Conservation (phyloP, 257 asterid species). For the Nicotiana tabacum region DNA sequence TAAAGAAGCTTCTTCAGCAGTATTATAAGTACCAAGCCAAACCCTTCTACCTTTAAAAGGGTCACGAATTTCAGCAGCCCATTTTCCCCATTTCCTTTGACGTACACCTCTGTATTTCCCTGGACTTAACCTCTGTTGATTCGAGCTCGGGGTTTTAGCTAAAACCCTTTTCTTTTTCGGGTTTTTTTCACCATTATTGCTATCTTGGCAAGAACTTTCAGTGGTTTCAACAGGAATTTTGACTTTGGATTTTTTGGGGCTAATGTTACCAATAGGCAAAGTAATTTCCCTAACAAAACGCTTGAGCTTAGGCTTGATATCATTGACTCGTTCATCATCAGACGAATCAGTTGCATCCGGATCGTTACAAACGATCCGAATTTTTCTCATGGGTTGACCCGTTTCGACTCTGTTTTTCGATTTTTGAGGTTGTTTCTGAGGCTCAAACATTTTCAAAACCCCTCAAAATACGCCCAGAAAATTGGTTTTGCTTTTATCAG, state of each 20-base stretch:
- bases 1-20: conserved; percentile 67
- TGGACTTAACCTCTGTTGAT: conserved; percentile 13
- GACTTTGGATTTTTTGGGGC: background rate
- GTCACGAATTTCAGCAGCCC: conserved; percentile 95
- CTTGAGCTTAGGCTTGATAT: conserved; percentile 28
- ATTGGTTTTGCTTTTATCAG: conserved; percentile 7
- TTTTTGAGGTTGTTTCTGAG: conserved; percentile 25
- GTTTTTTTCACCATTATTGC: conserved; percentile 31
- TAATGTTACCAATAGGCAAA: conserved; percentile 23
- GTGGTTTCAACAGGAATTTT: conserved; percentile 15
- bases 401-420: conserved; percentile 17
- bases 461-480: conserved; percentile 38
- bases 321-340: conserved; percentile 45
- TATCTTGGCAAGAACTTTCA: conserved; percentile 40
- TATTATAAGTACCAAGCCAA: conserved; percentile 76
- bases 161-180: conserved; percentile 22
- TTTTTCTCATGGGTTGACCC: conserved; percentile 30
- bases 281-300: conserved; percentile 46
- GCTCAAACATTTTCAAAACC: conserved; percentile 40
- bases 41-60: conserved; percentile 61
- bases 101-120: conserved; percentile 65
- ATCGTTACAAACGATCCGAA: conserved; percentile 57
- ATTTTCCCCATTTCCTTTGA: conserved; percentile 88
- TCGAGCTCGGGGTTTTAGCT: conserved; percentile 5
- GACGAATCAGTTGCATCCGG: conserved; percentile 95